A percentile compares a stretch with the other conserved stretches of the same genome.
These are phyloP conservation scores for Apiosordaria backusii DNA, from an alignment of 495 filamentous ascomycete species.

Conservation along the genomic window DNA sequence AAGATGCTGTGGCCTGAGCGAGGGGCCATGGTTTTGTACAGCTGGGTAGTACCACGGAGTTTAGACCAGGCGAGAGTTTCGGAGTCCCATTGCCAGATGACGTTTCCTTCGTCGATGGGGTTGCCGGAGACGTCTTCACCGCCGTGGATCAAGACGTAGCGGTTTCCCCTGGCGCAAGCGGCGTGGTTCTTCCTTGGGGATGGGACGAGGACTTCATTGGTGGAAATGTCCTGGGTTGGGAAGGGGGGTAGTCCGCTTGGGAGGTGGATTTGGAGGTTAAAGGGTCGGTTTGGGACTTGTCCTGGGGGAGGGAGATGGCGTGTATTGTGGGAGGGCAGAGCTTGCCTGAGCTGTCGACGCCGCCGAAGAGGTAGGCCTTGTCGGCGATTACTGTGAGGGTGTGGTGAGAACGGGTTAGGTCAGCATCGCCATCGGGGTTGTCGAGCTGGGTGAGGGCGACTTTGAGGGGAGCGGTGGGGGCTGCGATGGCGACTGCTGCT, in stretches of 20 bases:
- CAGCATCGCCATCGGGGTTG: conserved; percentile 17
- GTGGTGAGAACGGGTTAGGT: conserved; percentile 46
- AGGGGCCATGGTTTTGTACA: conserved; percentile 20
- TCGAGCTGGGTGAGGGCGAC: conserved; percentile 40
- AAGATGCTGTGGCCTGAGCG: conserved; percentile 29
- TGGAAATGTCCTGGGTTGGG: conserved; percentile 27
- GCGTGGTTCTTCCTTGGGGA: conserved; percentile 40
- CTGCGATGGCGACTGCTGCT: conserved; percentile 35
- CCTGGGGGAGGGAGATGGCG: conserved; percentile 38
- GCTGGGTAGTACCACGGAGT: conserved; percentile 21
- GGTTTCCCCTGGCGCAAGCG: conserved; percentile 35
- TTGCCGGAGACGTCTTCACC: conserved; percentile 36
- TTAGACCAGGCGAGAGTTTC: conserved; percentile 36
- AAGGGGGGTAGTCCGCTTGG: conserved; percentile 24
- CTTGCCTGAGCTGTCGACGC: conserved; percentile 34
- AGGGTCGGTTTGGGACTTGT: conserved; percentile 9
- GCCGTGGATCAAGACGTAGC: conserved; percentile 44
- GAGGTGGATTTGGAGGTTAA: conserved; percentile 21
- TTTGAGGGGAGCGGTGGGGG: conserved; percentile 42
- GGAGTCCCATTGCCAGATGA: conserved; percentile 48
- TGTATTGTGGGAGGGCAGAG: conserved; percentile 48
- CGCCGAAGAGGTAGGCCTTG: conserved; percentile 53
- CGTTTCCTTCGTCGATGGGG: conserved; percentile 40
- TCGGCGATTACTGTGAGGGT: conserved; percentile 44
- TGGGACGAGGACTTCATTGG: conserved; percentile 40